Conservation (phyloP, 1,139 yeast species). For the Pichia sp. region DNA sequence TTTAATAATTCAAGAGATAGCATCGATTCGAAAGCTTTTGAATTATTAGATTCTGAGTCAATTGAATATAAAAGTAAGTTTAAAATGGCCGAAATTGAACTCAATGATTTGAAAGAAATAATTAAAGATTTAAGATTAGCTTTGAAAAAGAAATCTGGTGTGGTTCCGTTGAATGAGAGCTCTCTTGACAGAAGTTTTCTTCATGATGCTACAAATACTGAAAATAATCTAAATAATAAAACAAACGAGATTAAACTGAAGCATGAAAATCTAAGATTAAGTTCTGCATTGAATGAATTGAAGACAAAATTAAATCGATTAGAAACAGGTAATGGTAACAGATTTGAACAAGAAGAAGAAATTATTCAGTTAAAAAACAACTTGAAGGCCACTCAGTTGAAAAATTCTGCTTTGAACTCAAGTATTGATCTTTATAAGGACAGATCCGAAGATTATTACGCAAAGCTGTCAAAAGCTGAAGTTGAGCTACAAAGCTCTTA, state of each 20-base stretch:
- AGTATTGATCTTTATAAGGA: conserved; percentile 57
- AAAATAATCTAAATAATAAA: conserved; percentile 3
- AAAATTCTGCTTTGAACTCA: conserved; percentile 46
- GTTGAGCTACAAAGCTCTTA: conserved; percentile 57
- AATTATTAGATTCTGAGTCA: conserved; percentile 15
- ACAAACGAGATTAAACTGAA: conserved; percentile 19
- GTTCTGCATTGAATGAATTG: conserved; percentile 29
- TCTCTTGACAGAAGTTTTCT: background rate
- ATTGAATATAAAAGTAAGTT: conserved; percentile 27
- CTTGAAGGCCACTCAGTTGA: conserved; percentile 46
- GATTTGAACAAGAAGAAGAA: conserved; percentile 31
- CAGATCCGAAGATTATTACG: conserved; percentile 70
- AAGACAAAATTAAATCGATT: conserved; percentile 28
- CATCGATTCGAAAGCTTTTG: conserved; percentile 11
- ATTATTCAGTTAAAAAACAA: conserved; percentile 40
- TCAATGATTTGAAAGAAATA: conserved; percentile 24
- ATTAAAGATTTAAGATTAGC: conserved; percentile 8
- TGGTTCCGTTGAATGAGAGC: conserved; percentile 1
- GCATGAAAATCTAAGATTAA: conserved; percentile 33
- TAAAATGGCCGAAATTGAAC: conserved; percentile 23
- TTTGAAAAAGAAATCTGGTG: background rate
- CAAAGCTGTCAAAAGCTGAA: conserved; percentile 75
- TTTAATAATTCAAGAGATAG: conserved; percentile 22
- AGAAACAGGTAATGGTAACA: conserved; percentile 23
- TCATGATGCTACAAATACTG: conserved; percentile 3